These are phyloP conservation scores for Soucietia sequanensis DNA, from an alignment of 805 yeast genomes.

Conservation along the genomic window DNA sequence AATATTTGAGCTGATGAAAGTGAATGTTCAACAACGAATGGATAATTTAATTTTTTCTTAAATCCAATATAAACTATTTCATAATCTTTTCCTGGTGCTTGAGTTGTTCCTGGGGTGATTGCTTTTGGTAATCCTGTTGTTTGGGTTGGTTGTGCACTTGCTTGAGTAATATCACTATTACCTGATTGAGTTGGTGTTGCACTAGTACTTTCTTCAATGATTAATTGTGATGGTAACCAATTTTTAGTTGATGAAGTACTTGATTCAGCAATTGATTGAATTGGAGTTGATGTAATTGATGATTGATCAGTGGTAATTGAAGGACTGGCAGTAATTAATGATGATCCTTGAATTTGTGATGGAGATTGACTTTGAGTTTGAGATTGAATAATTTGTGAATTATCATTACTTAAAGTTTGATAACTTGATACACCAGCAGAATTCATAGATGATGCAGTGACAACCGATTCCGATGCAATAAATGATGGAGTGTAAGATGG, in stretches of 20 bases:
- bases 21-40: conserved; percentile 72
- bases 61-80: conserved; percentile 74
- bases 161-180: conserved; percentile 35
- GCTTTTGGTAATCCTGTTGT: conserved; percentile 67
- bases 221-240: conserved; percentile 33
- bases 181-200: conserved; percentile 19
- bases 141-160: conserved; percentile 28
- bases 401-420: not conserved
- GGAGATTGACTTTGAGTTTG: conserved; percentile 3
- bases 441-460: not conserved
- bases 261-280: conserved; percentile 4
- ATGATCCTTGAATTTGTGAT: conserved; percentile 1
- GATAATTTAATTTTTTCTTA: conserved; percentile 75
- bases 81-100: conserved; percentile 45
- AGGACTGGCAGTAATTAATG: no score
- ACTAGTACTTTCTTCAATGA: conserved; percentile 18
- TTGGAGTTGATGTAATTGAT: not conserved
- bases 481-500: conserved; percentile 1
- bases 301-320: no score
- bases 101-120: conserved; percentile 64
- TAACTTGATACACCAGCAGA: not conserved
- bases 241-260: conserved; percentile 10
- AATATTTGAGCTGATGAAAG: conserved; percentile 82
- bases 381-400: not conserved
- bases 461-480: not conserved